Evolutionary conservation across 192 early-diverging fungal genomes (phyloP).

Genomic region (Gaertneriomyces sp.): DNA sequence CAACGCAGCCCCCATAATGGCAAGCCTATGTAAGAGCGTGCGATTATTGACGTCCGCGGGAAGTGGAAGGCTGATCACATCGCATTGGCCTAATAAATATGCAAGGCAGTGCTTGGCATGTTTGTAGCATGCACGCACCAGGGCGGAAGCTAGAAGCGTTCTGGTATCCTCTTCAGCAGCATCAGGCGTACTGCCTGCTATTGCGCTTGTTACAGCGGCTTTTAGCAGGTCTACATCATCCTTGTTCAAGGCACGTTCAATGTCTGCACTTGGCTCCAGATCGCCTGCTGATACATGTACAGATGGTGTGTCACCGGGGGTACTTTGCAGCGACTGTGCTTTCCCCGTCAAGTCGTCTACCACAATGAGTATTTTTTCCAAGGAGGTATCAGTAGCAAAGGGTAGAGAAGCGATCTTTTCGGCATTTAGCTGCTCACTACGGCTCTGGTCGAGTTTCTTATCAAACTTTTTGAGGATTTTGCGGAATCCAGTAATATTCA

Average conservation of each 20-base stretch:
- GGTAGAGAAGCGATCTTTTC: constrained; percentile 12
- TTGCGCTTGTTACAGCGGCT: too few relatives aligned
- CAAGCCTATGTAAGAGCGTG: constrained; percentile 53
- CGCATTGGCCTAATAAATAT: constrained; percentile 6
- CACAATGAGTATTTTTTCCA: constrained; percentile 21
- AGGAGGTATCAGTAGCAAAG: constrained; percentile 23
- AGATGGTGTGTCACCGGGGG: too few relatives aligned
- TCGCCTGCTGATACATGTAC: too few relatives aligned
- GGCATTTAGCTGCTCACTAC: constrained; percentile 6
- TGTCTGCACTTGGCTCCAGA: too few relatives aligned
- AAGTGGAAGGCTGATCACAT: constrained; percentile 5
- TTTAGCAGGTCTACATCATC: constrained; percentile 12
- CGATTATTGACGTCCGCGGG: constrained; percentile 57
- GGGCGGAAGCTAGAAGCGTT: constrained; percentile 9
- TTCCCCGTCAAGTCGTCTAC: constrained; percentile 17
- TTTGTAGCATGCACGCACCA: constrained; percentile 24
- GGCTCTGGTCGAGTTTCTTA: constrained; percentile 8
- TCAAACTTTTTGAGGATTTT: constrained; percentile 32
- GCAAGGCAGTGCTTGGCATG: constrained; percentile 10
- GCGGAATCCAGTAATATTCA: constrained; percentile 25
- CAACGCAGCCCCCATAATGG: constrained; percentile 45
- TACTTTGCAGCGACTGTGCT: neutral
- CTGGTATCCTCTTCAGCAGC: constrained; percentile 14
- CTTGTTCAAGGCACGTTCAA: constrained; percentile 5
- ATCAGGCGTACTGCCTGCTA: neutral